phyloP scores from a whole-genome alignment of 768 basidiomycete species.

The Suillus americanus region DNA sequence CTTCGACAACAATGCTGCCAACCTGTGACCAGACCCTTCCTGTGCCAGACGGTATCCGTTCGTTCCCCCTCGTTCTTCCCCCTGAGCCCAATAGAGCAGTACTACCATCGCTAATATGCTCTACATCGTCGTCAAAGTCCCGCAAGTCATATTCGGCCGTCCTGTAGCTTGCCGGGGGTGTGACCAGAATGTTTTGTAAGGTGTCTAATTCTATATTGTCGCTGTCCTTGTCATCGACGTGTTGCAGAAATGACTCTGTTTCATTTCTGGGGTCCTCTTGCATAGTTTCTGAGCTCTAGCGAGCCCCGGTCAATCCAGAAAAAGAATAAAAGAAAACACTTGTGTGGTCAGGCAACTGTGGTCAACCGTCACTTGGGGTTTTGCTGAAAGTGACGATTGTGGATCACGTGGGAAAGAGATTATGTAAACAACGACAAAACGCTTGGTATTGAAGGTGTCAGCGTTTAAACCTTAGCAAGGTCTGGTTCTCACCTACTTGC shows the following conservation, averaged over 20 bases:
- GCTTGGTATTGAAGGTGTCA: conserved; percentile 23
- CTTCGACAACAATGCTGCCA: conserved; percentile 69
- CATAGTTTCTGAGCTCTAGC: not conserved
- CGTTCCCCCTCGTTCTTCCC: conserved; percentile 26
- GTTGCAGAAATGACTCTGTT: not conserved
- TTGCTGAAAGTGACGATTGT: conserved; percentile 4
- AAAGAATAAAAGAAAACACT: not conserved
- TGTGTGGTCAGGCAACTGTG: not conserved
- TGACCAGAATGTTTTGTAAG: conserved; percentile 27
- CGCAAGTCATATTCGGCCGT: conserved; percentile 30
- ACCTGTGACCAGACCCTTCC: conserved; percentile 51
- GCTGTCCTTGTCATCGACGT: not conserved
- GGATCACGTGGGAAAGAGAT: conserved; percentile 20
- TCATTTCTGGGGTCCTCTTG: not conserved
- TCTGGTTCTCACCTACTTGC: conserved; percentile 25
- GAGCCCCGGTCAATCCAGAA: not conserved
- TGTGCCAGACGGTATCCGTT: conserved; percentile 19
- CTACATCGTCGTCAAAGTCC: conserved; percentile 31
- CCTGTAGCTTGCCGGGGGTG: conserved; percentile 17
- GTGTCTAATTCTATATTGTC: conserved; percentile 34
- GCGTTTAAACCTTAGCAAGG: conserved; percentile 23
- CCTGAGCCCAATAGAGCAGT: conserved; percentile 44
- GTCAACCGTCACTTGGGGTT: not conserved
- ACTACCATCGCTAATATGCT: conserved; percentile 41
- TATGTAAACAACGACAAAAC: conserved; percentile 31